Conservation (phyloP, 176 grass and related monocot genomes). For the Zizania latifolia region DNA sequence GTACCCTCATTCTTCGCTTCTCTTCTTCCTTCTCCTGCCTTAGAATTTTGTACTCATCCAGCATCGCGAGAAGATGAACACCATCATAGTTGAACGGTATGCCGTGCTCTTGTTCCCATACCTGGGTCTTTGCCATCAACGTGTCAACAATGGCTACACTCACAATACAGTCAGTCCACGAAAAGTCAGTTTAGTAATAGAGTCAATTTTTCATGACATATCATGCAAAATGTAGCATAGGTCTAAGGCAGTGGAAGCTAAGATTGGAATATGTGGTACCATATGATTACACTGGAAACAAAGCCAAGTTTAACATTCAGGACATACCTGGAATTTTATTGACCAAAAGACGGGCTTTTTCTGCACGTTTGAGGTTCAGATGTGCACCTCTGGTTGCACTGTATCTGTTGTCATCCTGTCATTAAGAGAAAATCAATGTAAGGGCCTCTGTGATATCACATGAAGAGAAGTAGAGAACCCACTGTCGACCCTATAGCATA, state of each 20-base stretch:
- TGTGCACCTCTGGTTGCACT: conserved; percentile 91
- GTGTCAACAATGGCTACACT: conserved; percentile 65
- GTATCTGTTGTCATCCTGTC: conserved; percentile 94
- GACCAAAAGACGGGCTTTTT: conserved; percentile 86
- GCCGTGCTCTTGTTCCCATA: conserved; percentile 73
- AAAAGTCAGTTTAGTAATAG: background rate
- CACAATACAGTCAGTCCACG: background rate
- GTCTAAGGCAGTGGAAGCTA: background rate
- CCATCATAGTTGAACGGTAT: conserved; percentile 64
- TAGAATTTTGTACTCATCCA: conserved; percentile 78
- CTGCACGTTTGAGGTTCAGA: conserved; percentile 89
- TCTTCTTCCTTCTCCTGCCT: conserved; percentile 81
- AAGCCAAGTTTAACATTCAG: background rate
- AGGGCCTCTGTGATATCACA: background rate
- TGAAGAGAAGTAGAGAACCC: background rate
- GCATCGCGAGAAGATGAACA: conserved; percentile 71
- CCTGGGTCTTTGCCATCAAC: conserved; percentile 57
- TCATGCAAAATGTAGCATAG: background rate
- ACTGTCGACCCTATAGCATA: background rate
- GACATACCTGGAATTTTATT: conserved; percentile 87
- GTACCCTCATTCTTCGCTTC: conserved; percentile 70
- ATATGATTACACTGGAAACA: background rate
- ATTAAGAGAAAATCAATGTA: background rate
- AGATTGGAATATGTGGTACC: background rate
- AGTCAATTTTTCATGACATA: background rate